Evolutionary conservation across 2,329 filamentous ascomycete genomes (phyloP).

Genomic region (Capronia americana): DNA sequence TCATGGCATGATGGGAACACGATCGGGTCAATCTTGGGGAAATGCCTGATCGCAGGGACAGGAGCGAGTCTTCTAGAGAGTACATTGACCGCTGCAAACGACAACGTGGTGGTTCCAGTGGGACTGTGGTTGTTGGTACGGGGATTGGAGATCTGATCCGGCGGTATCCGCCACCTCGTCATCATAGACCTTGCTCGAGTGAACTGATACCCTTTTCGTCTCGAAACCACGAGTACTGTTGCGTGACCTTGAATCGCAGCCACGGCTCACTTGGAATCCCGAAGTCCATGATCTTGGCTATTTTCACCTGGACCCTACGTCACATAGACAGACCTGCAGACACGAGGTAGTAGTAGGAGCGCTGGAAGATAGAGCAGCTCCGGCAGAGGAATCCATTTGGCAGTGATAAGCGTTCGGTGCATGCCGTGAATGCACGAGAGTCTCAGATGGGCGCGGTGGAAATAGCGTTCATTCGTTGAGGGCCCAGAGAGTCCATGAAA

Average conservation of each 20-base stretch:
- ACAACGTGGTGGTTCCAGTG: constrained; percentile 96
- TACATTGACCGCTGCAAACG: constrained; percentile 93
- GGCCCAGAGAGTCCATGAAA: constrained; percentile 4
- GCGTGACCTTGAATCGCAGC: neutral
- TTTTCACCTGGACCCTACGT: neutral
- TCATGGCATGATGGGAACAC: constrained; percentile 38
- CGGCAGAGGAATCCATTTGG: constrained; percentile 11
- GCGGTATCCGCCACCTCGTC: neutral
- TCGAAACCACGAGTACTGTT: neutral
- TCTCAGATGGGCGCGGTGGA: neutral
- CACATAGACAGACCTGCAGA: neutral
- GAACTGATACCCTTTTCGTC: neutral
- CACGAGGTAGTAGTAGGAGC: neutral
- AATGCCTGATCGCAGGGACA: constrained; percentile 73
- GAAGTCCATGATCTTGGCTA: neutral
- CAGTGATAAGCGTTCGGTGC: constrained; percentile 9
- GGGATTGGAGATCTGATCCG: constrained; percentile 58
- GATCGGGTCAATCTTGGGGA: constrained; percentile 51
- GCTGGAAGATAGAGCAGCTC: constrained; percentile 5
- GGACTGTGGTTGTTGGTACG: constrained; percentile 91
- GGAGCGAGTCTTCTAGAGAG: constrained; percentile 92
- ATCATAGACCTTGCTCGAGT: neutral
- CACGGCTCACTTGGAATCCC: neutral
- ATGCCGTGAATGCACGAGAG: neutral
- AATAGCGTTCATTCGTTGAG: neutral